A percentile compares a stretch with the other conserved stretches of the same genome.
These are phyloP conservation scores for Anacardium occidentale DNA, from an alignment of 345 rosid species.

Conservation along the genomic window DNA sequence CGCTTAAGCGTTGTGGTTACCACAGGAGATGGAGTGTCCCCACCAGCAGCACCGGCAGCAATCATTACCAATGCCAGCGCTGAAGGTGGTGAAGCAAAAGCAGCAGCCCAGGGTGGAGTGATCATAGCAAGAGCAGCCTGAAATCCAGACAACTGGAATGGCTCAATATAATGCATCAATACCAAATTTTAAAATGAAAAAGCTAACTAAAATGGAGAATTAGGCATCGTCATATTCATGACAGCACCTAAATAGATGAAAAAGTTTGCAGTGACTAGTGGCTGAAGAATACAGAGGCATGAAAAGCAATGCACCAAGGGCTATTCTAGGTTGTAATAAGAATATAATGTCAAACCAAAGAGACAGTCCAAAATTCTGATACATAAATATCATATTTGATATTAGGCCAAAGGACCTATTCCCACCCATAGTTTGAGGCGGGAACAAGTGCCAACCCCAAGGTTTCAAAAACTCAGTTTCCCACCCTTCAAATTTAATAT, in stretches of 20 bases:
- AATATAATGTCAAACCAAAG: too few relatives aligned
- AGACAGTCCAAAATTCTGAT: too few relatives aligned
- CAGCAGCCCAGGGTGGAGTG: conserved; percentile 97
- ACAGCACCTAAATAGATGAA: conserved; percentile 2
- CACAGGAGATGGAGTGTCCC: conserved; percentile 68
- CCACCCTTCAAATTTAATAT: too few relatives aligned
- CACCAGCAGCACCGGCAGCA: conserved; percentile 99
- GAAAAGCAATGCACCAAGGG: too few relatives aligned
- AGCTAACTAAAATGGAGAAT: too few relatives aligned
- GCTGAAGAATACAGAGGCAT: background rate
- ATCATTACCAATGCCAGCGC: conserved; percentile 99
- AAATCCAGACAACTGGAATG: conserved; percentile 8
- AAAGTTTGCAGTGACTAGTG: background rate
- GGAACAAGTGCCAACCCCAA: too few relatives aligned
- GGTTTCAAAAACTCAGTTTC: too few relatives aligned
- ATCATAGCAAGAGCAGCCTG: conserved; percentile 97
- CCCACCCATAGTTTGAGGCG: too few relatives aligned
- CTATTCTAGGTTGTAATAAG: too few relatives aligned
- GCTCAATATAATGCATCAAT: background rate
- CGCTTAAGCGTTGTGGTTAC: conserved; percentile 65
- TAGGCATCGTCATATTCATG: too few relatives aligned
- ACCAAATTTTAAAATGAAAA: background rate
- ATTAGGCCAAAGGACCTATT: too few relatives aligned
- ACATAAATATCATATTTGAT: too few relatives aligned
- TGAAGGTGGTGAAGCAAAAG: conserved; percentile 99